phyloP scores from a whole-genome alignment of 805 yeast genomes.

The Hanseniaspora clermontiae region DNA sequence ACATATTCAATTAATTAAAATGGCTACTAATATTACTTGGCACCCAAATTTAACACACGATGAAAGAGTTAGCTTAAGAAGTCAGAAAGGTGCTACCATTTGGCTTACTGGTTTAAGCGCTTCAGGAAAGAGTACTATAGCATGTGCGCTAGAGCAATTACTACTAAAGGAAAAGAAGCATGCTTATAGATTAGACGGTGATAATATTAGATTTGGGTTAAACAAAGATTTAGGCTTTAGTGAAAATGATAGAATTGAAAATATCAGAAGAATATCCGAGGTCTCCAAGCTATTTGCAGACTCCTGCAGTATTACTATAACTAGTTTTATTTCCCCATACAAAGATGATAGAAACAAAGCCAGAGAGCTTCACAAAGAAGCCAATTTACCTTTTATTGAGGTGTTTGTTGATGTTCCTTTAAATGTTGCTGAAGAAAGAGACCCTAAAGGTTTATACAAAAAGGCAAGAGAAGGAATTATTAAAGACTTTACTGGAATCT shows the following conservation, averaged over 20 bases:
- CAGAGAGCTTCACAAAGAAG: constrained; percentile 66
- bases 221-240: constrained; percentile 91
- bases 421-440: constrained; percentile 90
- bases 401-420: constrained; percentile 88
- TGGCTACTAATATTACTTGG: constrained; percentile 97
- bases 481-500: constrained; percentile 88
- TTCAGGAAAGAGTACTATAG: constrained; percentile 88
- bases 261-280: constrained; percentile 88
- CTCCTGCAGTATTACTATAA: constrained; percentile 73
- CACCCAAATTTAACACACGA: constrained; percentile 76
- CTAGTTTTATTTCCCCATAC: constrained; percentile 91
- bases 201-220: constrained; percentile 85
- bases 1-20: constrained; percentile 23
- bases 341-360: constrained; percentile 73
- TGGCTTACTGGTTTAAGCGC: constrained; percentile 96
- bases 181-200: constrained; percentile 87
- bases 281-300: constrained; percentile 91
- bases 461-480: constrained; percentile 92
- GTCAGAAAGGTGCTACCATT: constrained; percentile 77
- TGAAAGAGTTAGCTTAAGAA: constrained; percentile 59
- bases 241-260: constrained; percentile 85
- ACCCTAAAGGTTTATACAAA: constrained; percentile 92
- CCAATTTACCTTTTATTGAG: constrained; percentile 73
- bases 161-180: constrained; percentile 55
- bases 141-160: constrained; percentile 82